Evolutionary conservation across 768 basidiomycete species (phyloP).

Genomic region (Erythrobasidium yunnanense): DNA sequence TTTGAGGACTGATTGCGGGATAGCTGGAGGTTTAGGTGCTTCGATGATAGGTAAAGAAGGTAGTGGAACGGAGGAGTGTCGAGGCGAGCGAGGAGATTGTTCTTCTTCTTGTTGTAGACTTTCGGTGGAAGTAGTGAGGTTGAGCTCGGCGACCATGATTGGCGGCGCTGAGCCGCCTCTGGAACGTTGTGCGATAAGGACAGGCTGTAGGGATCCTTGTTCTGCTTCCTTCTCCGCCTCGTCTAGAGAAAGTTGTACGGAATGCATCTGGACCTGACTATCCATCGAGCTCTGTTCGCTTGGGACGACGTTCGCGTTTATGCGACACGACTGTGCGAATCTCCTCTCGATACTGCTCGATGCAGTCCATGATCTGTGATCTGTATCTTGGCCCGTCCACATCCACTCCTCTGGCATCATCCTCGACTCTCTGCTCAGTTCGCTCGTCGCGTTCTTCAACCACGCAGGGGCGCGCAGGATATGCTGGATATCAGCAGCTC

Average conservation of each 20-base stretch:
- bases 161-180: neutral
- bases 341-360: neutral
- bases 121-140: no score
- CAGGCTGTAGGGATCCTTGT: no score
- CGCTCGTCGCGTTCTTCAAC: neutral
- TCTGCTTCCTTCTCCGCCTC: no score
- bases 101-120: neutral
- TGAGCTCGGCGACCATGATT: neutral
- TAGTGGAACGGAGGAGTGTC: neutral
- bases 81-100: neutral
- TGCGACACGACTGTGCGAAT: neutral
- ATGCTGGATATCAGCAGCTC: constrained; percentile 10
- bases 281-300: no score
- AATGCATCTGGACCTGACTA: no score
- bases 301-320: neutral
- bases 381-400: neutral
- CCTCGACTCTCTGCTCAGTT: constrained; percentile 11
- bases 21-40: neutral
- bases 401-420: constrained; percentile 19
- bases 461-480: constrained; percentile 7
- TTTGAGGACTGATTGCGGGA: constrained; percentile 1
- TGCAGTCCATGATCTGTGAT: neutral
- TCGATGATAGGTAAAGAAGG: neutral
- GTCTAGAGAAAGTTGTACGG: no score
- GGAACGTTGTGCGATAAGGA: no score